Evolutionary conservation across 1,284 basidiomycete species (phyloP).

Genomic region (Leccinum griseonigrum): DNA sequence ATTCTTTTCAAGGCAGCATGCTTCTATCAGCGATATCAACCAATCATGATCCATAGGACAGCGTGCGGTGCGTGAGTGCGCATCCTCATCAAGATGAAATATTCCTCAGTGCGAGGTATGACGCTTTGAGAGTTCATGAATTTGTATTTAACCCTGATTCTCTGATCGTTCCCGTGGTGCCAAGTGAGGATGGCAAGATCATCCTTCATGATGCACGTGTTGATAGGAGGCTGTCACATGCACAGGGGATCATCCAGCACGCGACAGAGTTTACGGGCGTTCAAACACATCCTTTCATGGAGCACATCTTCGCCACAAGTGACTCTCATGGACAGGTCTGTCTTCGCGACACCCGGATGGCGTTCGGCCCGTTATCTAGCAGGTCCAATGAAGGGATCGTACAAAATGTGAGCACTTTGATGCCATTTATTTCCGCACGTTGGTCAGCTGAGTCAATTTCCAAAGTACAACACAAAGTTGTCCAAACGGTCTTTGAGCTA

Average conservation of each 20-base stretch:
- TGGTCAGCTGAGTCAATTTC: conserved; percentile 9
- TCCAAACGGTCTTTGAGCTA: conserved; percentile 39
- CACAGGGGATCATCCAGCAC: conserved; percentile 51
- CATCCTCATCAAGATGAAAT: conserved; percentile 64
- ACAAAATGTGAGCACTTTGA: conserved; percentile 39
- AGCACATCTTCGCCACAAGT: conserved; percentile 64
- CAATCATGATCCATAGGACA: conserved; percentile 44
- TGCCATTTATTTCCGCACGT: conserved; percentile 8
- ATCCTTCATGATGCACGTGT: conserved; percentile 54
- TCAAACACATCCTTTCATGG: conserved; percentile 61
- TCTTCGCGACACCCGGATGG: conserved; percentile 75
- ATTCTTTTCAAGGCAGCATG: conserved; percentile 5
- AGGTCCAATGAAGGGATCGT: conserved; percentile 53
- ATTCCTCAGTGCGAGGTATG: conserved; percentile 63
- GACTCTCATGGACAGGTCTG: conserved; percentile 56
- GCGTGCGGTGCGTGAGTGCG: conserved; percentile 57
- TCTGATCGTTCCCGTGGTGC: conserved; percentile 15
- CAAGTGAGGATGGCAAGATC: conserved; percentile 67
- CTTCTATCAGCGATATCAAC: conserved; percentile 15
- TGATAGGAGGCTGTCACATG: conserved; percentile 33
- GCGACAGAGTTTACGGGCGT: conserved; percentile 56
- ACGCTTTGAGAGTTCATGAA: conserved; percentile 24
- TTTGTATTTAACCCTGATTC: conserved; percentile 24
- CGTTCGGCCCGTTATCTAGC: conserved; percentile 52
- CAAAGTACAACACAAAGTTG: conserved; percentile 66